Conservation (phyloP, 1,139 yeast genomes). For the Lodderomyces metapsilosis region DNA sequence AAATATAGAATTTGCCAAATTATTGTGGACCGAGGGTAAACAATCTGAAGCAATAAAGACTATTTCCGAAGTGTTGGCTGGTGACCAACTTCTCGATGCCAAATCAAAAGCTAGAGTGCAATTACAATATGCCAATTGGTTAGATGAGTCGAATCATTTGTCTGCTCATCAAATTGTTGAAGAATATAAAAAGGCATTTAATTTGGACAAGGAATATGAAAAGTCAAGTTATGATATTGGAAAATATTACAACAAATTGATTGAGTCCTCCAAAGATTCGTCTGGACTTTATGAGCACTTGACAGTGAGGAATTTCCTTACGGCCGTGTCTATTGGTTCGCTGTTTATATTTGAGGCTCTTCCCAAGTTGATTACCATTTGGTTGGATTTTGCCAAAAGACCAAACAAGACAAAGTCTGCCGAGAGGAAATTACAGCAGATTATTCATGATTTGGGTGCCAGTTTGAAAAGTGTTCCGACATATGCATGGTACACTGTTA, state of each 20-base stretch:
- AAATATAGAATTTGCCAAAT: conserved; percentile 76
- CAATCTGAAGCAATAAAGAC: conserved; percentile 80
- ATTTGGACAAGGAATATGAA: conserved; percentile 65
- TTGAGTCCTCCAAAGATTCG: conserved; percentile 55
- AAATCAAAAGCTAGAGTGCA: conserved; percentile 51
- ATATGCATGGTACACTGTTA: conserved; percentile 77
- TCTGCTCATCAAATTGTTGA: conserved; percentile 70
- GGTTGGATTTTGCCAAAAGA: conserved; percentile 78
- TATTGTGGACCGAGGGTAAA: conserved; percentile 90
- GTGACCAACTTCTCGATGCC: conserved; percentile 12
- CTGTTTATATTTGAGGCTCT: conserved; percentile 78
- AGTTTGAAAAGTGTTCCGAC: conserved; percentile 51
- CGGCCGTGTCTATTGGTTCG: conserved; percentile 68
- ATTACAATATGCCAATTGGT: conserved; percentile 83
- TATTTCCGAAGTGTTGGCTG: conserved; percentile 43
- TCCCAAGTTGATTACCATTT: conserved; percentile 84
- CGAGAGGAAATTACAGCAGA: conserved; percentile 40
- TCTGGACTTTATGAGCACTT: conserved; percentile 67
- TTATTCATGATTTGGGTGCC: conserved; percentile 53
- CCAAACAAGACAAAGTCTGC: conserved; percentile 27
- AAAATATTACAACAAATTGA: conserved; percentile 70
- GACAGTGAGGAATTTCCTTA: conserved; percentile 62
- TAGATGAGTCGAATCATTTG: conserved; percentile 82
- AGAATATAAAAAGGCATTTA: conserved; percentile 63
- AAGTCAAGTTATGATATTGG: conserved; percentile 82